Base-by-base conservation (phyloP, 2,329 filamentous ascomycete species). In the Hypocrella siamensis region DNA sequence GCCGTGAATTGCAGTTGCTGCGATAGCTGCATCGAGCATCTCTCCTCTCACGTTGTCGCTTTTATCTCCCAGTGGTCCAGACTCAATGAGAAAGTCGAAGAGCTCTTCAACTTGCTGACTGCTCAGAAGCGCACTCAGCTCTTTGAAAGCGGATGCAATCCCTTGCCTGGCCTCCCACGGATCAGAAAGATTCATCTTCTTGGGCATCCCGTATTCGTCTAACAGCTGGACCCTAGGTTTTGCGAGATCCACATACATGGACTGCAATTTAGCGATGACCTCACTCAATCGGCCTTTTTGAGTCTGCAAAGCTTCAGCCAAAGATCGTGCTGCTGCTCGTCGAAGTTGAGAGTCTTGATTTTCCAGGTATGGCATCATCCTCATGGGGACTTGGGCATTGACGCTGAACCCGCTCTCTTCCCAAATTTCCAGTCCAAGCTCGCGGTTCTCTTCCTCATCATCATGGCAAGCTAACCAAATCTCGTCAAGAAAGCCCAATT, bases 401-500 rank as follows among this genome's bases (percentile, higher is more conserved):
- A 88, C 58, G 37, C 78, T 60, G 38, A 96, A 79, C 6, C 73
- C 79, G 48, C 88, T 93, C 47, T 94, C 90, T 46, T 93, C 84
- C 90, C 90, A 98, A 22, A 98, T 93, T 10, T 88, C 81, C 31
- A 67, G 70, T 6, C 81, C 88, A 32, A 93, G 63, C 28, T 85
- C 82, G 7, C 68, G 70, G 45, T 96, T 96, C 50, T 96, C 86
- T 27, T 79, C 73, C 15, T 84, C 73, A 43, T 93, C 83, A 41
- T 98, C 90, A 46, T 98, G 86, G 46, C 77, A 88, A 27, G 82
- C 82, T 26, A 98, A 66, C 85, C 85, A 98, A 16, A 98, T 79
- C 49, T 96, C 82, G 38, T 90, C 79, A 3, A 80, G 90, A 46
- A 85, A 90, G 19, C 76, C 70, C 21, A 86, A 64, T 32, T 94